These are phyloP conservation scores for Lasiodiplodia gonubiensis DNA, from an alignment of 2,329 filamentous ascomycete species.

Conservation along the genomic window DNA sequence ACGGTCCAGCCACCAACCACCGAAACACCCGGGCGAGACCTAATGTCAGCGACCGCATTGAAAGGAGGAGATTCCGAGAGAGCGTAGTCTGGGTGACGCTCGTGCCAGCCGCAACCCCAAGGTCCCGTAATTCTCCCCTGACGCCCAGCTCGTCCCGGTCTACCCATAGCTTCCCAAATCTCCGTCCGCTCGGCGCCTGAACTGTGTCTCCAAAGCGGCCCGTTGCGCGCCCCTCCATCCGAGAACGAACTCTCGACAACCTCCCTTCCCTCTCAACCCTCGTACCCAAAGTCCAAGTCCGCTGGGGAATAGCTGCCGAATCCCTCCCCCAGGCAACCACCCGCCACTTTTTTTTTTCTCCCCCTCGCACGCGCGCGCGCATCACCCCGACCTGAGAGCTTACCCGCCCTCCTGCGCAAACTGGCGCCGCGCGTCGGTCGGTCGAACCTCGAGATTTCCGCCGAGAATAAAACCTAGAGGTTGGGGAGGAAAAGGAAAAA, in stretches of 20 bases:
- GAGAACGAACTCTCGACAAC: neutral
- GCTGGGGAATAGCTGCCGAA: constrained; percentile 6
- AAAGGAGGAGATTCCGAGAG: constrained; percentile 1
- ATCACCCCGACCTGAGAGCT: neutral
- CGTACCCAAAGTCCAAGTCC: neutral
- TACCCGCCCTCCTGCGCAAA: neutral
- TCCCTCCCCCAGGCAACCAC: neutral
- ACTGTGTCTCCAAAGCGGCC: constrained; percentile 1
- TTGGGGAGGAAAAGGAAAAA: neutral
- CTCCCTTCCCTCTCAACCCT: neutral
- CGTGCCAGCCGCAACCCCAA: constrained; percentile 24
- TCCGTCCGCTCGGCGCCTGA: constrained; percentile 11
- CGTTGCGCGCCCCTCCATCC: constrained; percentile 20
- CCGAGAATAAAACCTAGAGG: neutral
- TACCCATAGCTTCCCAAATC: constrained; percentile 21
- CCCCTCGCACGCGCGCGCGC: neutral
- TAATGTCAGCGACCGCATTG: constrained; percentile 11
- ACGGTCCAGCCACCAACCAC: constrained; percentile 4
- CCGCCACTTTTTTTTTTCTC: neutral
- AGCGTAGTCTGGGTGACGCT: constrained; percentile 6
- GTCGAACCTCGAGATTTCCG: neutral
- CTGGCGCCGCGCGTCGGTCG: neutral
- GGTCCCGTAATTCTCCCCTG: constrained; percentile 28
- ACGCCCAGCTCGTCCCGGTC: constrained; percentile 4
- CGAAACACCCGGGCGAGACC: constrained; percentile 11